Evolutionary conservation across 345 rosid species (phyloP).

Genomic region (Chamaenerion angustifolium): DNA sequence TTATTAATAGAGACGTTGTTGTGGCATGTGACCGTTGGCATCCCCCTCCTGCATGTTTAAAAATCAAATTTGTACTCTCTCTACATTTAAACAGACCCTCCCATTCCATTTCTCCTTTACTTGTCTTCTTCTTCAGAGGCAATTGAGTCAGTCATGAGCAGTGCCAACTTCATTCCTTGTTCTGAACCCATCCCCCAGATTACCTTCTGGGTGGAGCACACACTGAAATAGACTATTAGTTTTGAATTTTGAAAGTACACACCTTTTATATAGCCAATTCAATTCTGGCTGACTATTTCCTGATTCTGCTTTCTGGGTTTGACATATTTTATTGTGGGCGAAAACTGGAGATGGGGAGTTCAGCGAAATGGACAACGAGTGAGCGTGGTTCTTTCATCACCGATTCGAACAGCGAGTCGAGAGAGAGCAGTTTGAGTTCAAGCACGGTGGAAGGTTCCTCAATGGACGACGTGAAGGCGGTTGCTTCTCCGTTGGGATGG

Average conservation of each 20-base stretch:
- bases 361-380: slow-evolving; percentile 24
- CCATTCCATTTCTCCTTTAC: too few relatives aligned
- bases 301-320: slow-evolving; percentile 6
- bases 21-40: slow-evolving; percentile 19
- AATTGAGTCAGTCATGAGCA: too few relatives aligned
- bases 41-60: slow-evolving; percentile 7
- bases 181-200: too few relatives aligned
- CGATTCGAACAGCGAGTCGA: slow-evolving; percentile 40
- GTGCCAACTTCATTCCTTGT: too few relatives aligned
- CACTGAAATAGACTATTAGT: too few relatives aligned
- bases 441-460: slow-evolving; percentile 18
- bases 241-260: too few relatives aligned
- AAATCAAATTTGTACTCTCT: slow-evolving; percentile 19
- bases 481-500: slow-evolving; percentile 74
- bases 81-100: too few relatives aligned
- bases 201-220: too few relatives aligned
- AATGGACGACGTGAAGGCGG: slow-evolving; percentile 8
- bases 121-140: too few relatives aligned
- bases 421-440: slow-evolving; percentile 34
- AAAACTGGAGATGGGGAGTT: slow-evolving; percentile 32
- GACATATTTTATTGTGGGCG: not conserved
- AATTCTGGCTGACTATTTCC: not conserved
- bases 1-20: slow-evolving; percentile 34
- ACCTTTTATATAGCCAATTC: not conserved
- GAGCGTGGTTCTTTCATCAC: slow-evolving; percentile 16